Conservation (phyloP, 2,329 filamentous ascomycete species). For the Ophiosphaerella herpotricha region DNA sequence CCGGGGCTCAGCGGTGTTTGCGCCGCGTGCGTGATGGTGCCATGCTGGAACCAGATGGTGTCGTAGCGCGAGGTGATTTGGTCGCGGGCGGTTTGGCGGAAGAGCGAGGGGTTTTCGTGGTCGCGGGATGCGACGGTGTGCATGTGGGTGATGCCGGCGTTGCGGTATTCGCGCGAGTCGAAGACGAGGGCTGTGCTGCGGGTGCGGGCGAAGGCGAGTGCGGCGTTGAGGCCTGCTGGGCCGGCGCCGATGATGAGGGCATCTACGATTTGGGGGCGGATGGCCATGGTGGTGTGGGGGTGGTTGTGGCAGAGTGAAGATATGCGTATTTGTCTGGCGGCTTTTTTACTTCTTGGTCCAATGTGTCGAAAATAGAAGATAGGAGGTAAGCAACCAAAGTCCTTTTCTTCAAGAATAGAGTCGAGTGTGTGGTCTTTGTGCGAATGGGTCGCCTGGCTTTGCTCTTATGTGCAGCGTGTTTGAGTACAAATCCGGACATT, state of each 20-base stretch:
- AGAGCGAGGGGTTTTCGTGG: slow-evolving; percentile 31
- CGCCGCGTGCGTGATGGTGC: slow-evolving; percentile 24
- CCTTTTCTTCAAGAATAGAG: too few relatives aligned
- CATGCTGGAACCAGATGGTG: slow-evolving; percentile 39
- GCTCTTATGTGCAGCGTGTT: too few relatives aligned
- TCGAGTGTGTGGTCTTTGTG: too few relatives aligned
- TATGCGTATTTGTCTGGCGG: too few relatives aligned
- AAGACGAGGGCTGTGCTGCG: slow-evolving; percentile 51
- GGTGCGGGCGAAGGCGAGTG: slow-evolving; percentile 46
- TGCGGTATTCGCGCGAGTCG: slow-evolving; percentile 51
- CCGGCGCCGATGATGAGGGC: slow-evolving; percentile 48
- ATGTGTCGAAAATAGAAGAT: too few relatives aligned
- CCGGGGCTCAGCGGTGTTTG: slow-evolving; percentile 25
- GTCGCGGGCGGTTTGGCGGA: slow-evolving; percentile 37
- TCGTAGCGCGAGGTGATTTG: slow-evolving; percentile 46
- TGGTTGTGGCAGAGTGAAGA: neutral
- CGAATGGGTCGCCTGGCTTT: too few relatives aligned
- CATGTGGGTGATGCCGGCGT: slow-evolving; percentile 50
- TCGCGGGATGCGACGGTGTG: slow-evolving; percentile 45
- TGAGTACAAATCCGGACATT: too few relatives aligned
- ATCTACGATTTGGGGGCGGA: slow-evolving; percentile 31
- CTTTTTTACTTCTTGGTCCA: neutral
- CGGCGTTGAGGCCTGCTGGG: slow-evolving; percentile 52
- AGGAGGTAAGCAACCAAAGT: too few relatives aligned
- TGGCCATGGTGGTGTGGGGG: slow-evolving; percentile 9